A percentile compares a stretch with the other conserved stretches of the same genome.
Conservation (phyloP, 2,329 filamentous ascomycete species). For the Drechslerella dactyloides region DNA sequence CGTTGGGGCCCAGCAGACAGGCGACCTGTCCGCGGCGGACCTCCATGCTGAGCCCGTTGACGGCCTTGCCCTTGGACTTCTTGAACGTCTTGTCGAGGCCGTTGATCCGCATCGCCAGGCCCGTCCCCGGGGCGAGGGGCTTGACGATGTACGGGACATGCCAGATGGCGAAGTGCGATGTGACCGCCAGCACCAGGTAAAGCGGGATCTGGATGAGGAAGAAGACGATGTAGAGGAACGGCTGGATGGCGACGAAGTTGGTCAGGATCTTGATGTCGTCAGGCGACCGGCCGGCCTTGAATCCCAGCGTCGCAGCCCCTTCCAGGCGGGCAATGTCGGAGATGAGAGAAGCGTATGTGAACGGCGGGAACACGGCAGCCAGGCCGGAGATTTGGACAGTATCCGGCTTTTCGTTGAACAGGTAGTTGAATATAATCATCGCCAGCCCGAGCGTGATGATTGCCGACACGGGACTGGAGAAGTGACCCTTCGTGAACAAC, state of each 20-base stretch:
- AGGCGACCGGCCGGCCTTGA: slow-evolving; percentile 66
- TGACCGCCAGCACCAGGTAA: slow-evolving; percentile 80
- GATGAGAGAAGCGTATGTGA: slow-evolving; percentile 84
- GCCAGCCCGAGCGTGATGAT: slow-evolving; percentile 77
- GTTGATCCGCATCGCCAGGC: slow-evolving; percentile 71
- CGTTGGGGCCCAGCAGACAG: slow-evolving; percentile 85
- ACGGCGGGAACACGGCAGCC: slow-evolving; percentile 80
- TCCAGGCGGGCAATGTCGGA: slow-evolving; percentile 82
- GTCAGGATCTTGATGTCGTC: slow-evolving; percentile 71
- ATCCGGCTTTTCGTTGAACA: slow-evolving; percentile 61
- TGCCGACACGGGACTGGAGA: slow-evolving; percentile 80
- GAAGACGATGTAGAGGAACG: slow-evolving; percentile 64
- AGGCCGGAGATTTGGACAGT: slow-evolving; percentile 68
- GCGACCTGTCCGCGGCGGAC: slow-evolving; percentile 81
- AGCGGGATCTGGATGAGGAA: slow-evolving; percentile 77
- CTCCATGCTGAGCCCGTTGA: slow-evolving; percentile 73
- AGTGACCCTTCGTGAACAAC: slow-evolving; percentile 85
- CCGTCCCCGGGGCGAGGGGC: slow-evolving; percentile 52
- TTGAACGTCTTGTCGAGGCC: slow-evolving; percentile 78
- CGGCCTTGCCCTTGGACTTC: slow-evolving; percentile 62
- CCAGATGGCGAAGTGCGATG: slow-evolving; percentile 69
- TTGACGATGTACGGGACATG: slow-evolving; percentile 60
- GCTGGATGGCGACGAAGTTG: slow-evolving; percentile 71
- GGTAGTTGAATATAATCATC: slow-evolving; percentile 73
- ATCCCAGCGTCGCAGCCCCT: slow-evolving; percentile 60